Conservation (phyloP, 2,329 filamentous ascomycete species). For the Aspergillus novofumigatus region DNA sequence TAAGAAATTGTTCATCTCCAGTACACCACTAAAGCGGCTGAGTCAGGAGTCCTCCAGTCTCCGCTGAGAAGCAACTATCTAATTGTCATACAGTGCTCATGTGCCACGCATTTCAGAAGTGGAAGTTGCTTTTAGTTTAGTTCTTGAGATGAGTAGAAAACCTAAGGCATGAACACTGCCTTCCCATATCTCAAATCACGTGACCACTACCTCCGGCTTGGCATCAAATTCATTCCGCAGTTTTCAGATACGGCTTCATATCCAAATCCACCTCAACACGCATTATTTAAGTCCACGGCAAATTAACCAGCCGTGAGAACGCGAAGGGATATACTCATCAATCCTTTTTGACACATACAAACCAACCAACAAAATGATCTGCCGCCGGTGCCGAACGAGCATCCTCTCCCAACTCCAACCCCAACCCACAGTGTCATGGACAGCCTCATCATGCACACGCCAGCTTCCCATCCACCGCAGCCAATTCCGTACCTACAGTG, state of each 20-base stretch:
- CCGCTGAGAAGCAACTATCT: too few relatives aligned
- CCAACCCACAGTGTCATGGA: constrained; percentile 22
- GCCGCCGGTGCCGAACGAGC: constrained; percentile 38
- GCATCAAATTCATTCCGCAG: constrained; percentile 35
- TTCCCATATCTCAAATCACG: constrained; percentile 19
- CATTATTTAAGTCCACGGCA: neutral
- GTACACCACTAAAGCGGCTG: too few relatives aligned
- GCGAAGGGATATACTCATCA: neutral
- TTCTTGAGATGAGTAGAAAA: neutral
- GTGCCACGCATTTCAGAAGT: too few relatives aligned
- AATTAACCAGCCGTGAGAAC: neutral
- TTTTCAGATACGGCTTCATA: constrained; percentile 22
- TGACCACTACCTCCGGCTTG: constrained; percentile 29
- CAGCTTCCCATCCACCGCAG: constrained; percentile 26
- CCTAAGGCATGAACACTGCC: too few relatives aligned
- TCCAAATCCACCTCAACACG: constrained; percentile 8
- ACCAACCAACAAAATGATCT: constrained; percentile 31
- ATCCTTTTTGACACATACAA: neutral
- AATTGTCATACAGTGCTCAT: too few relatives aligned
- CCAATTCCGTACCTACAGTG: constrained; percentile 32
- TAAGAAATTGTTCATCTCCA: too few relatives aligned
- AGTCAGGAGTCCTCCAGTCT: too few relatives aligned
- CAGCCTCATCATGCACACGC: constrained; percentile 25
- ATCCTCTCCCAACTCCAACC: constrained; percentile 37
- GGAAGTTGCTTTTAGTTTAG: too few relatives aligned